Evolutionary conservation across 768 basidiomycete species (phyloP).

Genomic region (Lanmaoa rubissima): DNA sequence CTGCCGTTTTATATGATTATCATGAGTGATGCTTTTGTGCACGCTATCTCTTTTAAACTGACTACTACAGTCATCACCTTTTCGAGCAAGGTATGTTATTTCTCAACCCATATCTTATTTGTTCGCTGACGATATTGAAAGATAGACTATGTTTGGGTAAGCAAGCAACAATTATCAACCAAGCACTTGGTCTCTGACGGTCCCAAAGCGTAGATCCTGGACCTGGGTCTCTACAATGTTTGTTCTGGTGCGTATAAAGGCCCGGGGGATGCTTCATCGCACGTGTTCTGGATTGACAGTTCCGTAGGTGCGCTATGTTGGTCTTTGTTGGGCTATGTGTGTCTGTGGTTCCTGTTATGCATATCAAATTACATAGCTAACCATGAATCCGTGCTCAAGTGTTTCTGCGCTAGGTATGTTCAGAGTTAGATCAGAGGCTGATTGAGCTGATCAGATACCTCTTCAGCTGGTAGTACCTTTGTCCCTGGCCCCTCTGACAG

Average conservation of each 20-base stretch:
- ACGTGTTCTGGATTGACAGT: not conserved
- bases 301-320: not conserved
- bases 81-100: not conserved
- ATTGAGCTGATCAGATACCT: not conserved
- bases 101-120: not conserved
- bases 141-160: too few relatives aligned
- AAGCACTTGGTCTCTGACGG: not conserved
- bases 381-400: not conserved
- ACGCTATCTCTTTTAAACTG: not conserved
- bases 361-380: not conserved
- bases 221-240: too few relatives aligned
- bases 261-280: not conserved
- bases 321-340: too few relatives aligned
- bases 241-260: not conserved
- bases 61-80: not conserved
- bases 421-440: too few relatives aligned
- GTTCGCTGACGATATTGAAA: too few relatives aligned
- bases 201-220: not conserved
- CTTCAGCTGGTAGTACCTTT: slow-evolving; percentile 1
- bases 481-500: not conserved
- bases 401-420: not conserved
- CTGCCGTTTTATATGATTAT: not conserved
- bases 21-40: not conserved
- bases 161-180: too few relatives aligned
- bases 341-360: too few relatives aligned